Conservation (phyloP, 2,329 filamentous ascomycete species). For the Neonectria neomacrospora region DNA sequence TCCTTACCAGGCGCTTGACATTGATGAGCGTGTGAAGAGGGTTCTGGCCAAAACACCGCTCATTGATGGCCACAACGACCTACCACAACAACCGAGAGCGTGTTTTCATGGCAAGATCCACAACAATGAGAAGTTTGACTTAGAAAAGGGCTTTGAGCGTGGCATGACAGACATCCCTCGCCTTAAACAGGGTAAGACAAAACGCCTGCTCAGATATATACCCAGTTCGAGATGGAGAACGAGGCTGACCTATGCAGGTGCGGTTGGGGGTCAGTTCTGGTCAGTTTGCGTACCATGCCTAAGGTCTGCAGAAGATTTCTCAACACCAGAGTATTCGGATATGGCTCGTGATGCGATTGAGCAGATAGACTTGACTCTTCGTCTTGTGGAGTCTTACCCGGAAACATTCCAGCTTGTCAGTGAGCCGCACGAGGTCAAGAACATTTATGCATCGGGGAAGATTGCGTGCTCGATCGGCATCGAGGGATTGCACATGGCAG, state of each 20-base stretch:
- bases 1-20: slow-evolving; percentile 17
- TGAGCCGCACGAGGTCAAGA: slow-evolving; percentile 43
- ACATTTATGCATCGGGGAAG: slow-evolving; percentile 43
- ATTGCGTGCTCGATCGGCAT: slow-evolving; percentile 51
- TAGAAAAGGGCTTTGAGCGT: slow-evolving; percentile 46
- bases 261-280: slow-evolving; percentile 48
- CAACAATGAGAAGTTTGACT: slow-evolving; percentile 48
- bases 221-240: no score
- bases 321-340: slow-evolving; percentile 36
- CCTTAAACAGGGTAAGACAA: slow-evolving; percentile 29
- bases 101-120: slow-evolving; percentile 47
- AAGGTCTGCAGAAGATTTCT: slow-evolving; percentile 43
- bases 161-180: slow-evolving; percentile 48
- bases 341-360: slow-evolving; percentile 33
- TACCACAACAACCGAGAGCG: slow-evolving; percentile 43
- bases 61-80: slow-evolving; percentile 52
- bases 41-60: slow-evolving; percentile 44
- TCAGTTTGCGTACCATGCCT: slow-evolving; percentile 45
- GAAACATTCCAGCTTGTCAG: slow-evolving; percentile 40
- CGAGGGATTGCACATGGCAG: slow-evolving; percentile 49
- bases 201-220: not conserved
- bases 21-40: slow-evolving; percentile 46
- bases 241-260: slow-evolving; percentile 13
- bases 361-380: slow-evolving; percentile 38
- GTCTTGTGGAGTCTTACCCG: slow-evolving; percentile 40